Percentiles rank a stretch among this genome's conserved stretches.
Evolutionary conservation across 139 green algal species (phyloP).

Genomic region (Ostreobium quekettii): DNA sequence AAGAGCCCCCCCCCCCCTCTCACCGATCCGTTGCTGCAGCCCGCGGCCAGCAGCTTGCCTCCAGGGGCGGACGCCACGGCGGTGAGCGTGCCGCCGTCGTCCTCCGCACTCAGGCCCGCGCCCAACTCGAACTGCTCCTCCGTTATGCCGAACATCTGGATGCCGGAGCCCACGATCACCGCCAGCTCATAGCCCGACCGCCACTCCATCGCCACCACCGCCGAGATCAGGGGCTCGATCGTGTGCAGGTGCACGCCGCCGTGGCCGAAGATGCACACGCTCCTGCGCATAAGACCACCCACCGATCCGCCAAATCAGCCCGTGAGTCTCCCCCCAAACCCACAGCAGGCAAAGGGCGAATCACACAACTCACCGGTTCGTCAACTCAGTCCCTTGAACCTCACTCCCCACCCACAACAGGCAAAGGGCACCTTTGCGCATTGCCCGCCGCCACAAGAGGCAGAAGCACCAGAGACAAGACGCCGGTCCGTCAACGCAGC

Average conservation of each 20-base stretch:
- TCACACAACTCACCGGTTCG: no score
- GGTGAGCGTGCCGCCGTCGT: constrained; percentile 14
- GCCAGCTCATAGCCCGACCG: constrained; percentile 18
- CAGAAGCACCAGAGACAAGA: no score
- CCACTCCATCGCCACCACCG: constrained; percentile 28
- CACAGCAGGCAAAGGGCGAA: no score
- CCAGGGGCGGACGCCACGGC: constrained; percentile 12
- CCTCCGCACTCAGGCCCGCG: constrained; percentile 40
- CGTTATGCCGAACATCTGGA: constrained; percentile 30
- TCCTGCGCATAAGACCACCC: constrained; percentile 19
- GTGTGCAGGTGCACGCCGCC: constrained; percentile 39
- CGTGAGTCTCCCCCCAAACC: no score
- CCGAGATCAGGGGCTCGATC: constrained; percentile 11
- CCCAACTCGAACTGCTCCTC: constrained; percentile 13
- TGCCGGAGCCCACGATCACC: constrained; percentile 24
- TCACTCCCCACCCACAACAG: no score
- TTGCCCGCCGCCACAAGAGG: no score
- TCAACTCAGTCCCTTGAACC: no score
- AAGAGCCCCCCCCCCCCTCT: background rate
- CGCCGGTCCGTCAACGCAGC: no score
- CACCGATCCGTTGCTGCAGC: constrained; percentile 32
- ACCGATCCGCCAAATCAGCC: background rate
- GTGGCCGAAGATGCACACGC: constrained; percentile 35
- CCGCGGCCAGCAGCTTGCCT: constrained; percentile 26
- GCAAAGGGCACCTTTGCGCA: no score